phyloP scores from a whole-genome alignment of 2,329 filamentous ascomycete genomes.

The Drechslerella dactyloides region DNA sequence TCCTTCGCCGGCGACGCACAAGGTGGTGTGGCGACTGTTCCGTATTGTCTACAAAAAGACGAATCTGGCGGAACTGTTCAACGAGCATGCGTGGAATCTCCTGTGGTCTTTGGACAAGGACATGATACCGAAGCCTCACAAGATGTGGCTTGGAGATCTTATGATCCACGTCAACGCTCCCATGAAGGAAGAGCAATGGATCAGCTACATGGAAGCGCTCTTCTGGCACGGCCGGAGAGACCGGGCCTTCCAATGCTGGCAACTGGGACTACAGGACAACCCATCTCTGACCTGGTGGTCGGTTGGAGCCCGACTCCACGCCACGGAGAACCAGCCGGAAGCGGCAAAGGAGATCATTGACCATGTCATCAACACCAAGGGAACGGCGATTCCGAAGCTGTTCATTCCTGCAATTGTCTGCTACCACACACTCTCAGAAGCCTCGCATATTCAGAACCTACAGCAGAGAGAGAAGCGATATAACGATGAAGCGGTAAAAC shows the following conservation, averaged over 20 bases:
- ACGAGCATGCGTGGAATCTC: constrained; percentile 35
- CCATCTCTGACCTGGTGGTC: constrained; percentile 39
- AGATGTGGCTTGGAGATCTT: constrained; percentile 41
- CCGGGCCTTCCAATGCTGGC: constrained; percentile 35
- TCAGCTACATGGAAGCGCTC: constrained; percentile 38
- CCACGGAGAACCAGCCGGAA: constrained; percentile 37
- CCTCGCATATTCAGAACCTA: constrained; percentile 27
- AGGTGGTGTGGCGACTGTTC: constrained; percentile 31
- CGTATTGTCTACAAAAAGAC: constrained; percentile 21
- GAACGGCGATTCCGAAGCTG: constrained; percentile 25
- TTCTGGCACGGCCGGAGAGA: constrained; percentile 46
- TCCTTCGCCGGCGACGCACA: constrained; percentile 23
- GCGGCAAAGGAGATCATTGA: constrained; percentile 34
- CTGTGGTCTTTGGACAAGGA: constrained; percentile 41
- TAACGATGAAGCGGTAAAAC: constrained; percentile 29
- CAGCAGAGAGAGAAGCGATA: constrained; percentile 26
- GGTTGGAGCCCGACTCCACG: constrained; percentile 35
- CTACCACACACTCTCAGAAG: constrained; percentile 39
- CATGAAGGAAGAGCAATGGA: constrained; percentile 41
- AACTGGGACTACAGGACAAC: constrained; percentile 21
- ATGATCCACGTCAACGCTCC: constrained; percentile 32
- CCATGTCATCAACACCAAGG: constrained; percentile 17
- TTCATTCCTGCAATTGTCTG: constrained; percentile 40
- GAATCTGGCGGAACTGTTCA: constrained; percentile 30
- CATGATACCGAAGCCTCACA: constrained; percentile 21